A percentile compares a stretch with the other conserved stretches of the same genome.
Conservation (phyloP, 164 flowering plant species). For the Stephania yunnanensis region DNA sequence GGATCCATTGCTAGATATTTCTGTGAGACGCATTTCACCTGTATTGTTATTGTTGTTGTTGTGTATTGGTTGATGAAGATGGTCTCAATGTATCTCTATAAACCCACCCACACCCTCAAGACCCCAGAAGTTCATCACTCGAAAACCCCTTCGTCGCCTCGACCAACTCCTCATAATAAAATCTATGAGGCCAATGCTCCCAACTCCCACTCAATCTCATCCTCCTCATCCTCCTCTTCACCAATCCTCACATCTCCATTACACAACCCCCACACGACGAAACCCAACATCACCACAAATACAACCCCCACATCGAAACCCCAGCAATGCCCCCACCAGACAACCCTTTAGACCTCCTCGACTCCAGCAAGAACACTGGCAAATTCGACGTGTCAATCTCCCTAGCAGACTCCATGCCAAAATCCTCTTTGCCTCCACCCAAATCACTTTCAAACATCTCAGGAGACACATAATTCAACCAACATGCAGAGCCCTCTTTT, state of each 20-base stretch:
- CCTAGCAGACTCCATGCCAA: constrained; percentile 68
- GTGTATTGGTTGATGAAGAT: constrained; percentile 17
- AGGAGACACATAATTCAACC: constrained; percentile 27
- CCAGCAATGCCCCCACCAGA: constrained; percentile 53
- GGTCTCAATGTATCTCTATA: constrained; percentile 34
- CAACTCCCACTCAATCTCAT: constrained; percentile 52
- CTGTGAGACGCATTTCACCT: constrained; percentile 65
- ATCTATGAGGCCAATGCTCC: constrained; percentile 68
- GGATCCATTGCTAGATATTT: no score
- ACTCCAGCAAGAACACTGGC: constrained; percentile 36
- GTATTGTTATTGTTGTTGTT: neutral
- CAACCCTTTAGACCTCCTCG: constrained; percentile 22
- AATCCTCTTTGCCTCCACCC: constrained; percentile 61
- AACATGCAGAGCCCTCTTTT: no score
- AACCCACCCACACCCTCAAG: constrained; percentile 70
- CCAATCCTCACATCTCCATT: neutral
- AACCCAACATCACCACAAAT: constrained; percentile 19
- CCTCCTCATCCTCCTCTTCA: constrained; percentile 16
- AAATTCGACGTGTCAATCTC: constrained; percentile 49
- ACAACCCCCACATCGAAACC: constrained; percentile 32
- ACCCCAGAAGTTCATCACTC: constrained; percentile 39
- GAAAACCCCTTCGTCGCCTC: constrained; percentile 53
- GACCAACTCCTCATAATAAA: constrained; percentile 44
- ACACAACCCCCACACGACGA: no score
- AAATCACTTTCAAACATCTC: constrained; percentile 55